Percentiles rank a stretch among this genome's conserved stretches.
Conservation (phyloP, 371 early-diverging fungal species). For the Haplosporangium sp. region DNA sequence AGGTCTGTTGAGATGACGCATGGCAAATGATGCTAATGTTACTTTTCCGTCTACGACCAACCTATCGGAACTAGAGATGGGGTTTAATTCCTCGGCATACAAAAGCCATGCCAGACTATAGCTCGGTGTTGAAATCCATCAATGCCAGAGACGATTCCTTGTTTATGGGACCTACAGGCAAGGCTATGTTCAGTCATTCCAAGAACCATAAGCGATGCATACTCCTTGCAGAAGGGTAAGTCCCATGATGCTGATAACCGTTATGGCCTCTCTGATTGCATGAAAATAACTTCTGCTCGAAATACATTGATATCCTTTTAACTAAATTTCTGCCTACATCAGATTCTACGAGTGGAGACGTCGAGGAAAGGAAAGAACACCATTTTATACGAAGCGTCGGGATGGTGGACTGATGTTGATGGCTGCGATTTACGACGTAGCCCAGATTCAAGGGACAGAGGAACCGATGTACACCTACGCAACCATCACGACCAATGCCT, state of each 20-base stretch:
- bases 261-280: background rate
- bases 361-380: slow-evolving; percentile 62
- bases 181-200: slow-evolving; percentile 65
- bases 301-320: slow-evolving; percentile 1
- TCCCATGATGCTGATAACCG: background rate
- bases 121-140: slow-evolving; percentile 63
- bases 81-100: slow-evolving; percentile 71
- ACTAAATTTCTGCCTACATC: background rate
- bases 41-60: background rate
- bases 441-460: slow-evolving; percentile 51
- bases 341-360: slow-evolving; percentile 84
- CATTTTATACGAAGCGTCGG: slow-evolving; percentile 68
- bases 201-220: slow-evolving; percentile 74
- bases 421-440: slow-evolving; percentile 69
- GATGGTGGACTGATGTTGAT: slow-evolving; percentile 72
- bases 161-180: slow-evolving; percentile 43
- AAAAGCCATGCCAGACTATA: slow-evolving; percentile 57
- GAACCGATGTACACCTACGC: slow-evolving; percentile 62
- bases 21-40: background rate
- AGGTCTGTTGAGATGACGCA: background rate
- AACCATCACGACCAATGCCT: slow-evolving; percentile 70
- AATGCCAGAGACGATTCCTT: slow-evolving; percentile 80
- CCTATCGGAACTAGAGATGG: slow-evolving; percentile 60
- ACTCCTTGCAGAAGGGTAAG: slow-evolving; percentile 74
- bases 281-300: background rate